A percentile compares a stretch with the other conserved stretches of the same genome.
Conservation (phyloP, 768 basidiomycete genomes). For the Boletus rubropictus region DNA sequence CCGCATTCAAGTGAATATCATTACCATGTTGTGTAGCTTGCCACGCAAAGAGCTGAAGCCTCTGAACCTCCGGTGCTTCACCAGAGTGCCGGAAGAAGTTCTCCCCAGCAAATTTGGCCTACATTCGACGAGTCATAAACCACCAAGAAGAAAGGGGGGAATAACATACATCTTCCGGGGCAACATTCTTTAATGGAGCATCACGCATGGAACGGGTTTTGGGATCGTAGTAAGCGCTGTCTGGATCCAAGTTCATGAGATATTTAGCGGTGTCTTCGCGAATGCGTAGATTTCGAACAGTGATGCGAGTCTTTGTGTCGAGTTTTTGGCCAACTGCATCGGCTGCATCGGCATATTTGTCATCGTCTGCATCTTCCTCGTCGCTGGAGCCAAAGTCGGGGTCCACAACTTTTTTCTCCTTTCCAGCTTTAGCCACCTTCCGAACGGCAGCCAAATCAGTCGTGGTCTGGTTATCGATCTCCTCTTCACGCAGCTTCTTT, state of each 20-base stretch:
- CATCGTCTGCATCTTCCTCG: slow-evolving; percentile 93
- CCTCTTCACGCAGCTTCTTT: slow-evolving; percentile 88
- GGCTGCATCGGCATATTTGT: slow-evolving; percentile 97
- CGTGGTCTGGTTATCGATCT: slow-evolving; percentile 95
- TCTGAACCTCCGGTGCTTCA: slow-evolving; percentile 87
- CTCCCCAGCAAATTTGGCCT: slow-evolving; percentile 93
- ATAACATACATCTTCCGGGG: slow-evolving; percentile 78
- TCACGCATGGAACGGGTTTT: slow-evolving; percentile 99
- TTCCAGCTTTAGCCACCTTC: slow-evolving; percentile 89
- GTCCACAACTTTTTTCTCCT: slow-evolving; percentile 65
- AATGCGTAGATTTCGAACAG: slow-evolving; percentile 96
- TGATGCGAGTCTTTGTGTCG: slow-evolving; percentile 97
- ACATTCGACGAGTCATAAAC: slow-evolving; percentile 3
- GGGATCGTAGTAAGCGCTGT: slow-evolving; percentile 97
- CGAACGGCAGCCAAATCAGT: slow-evolving; percentile 87
- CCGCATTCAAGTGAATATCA: slow-evolving; percentile 92
- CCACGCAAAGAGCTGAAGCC: slow-evolving; percentile 96
- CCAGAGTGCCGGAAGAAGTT: slow-evolving; percentile 91
- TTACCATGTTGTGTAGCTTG: slow-evolving; percentile 89
- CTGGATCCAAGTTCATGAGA: slow-evolving; percentile 90
- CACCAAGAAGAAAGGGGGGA: not conserved
- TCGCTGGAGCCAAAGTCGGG: slow-evolving; percentile 95
- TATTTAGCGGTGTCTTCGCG: slow-evolving; percentile 99
- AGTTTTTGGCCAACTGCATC: slow-evolving; percentile 98
- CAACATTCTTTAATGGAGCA: slow-evolving; percentile 71